Evolutionary conservation across 148 eudicot species (phyloP).

Genomic region (Polygonum maritimum): DNA sequence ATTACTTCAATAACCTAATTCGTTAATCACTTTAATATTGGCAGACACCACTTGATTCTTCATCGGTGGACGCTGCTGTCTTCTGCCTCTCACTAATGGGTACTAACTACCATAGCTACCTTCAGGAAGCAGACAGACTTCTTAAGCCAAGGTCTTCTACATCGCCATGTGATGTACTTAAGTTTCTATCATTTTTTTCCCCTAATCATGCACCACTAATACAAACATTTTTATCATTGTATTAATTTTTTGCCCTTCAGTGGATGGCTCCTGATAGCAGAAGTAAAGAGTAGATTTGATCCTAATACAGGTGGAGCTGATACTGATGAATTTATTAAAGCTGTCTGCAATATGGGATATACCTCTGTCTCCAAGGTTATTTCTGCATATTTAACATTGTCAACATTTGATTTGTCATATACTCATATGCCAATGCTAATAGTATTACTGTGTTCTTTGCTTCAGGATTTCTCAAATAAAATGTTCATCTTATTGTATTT

Average conservation of each 20-base stretch:
- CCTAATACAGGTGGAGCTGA: constrained; percentile 87
- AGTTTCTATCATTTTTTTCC: not conserved
- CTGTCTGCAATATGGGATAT: constrained; percentile 72
- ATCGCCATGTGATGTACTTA: not conserved
- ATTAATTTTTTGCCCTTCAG: constrained; percentile 22
- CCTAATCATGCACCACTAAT: not conserved
- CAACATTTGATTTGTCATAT: too few species aligned
- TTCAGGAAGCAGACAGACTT: constrained; percentile 82
- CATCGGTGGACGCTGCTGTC: constrained; percentile 75
- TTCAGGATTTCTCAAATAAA: constrained; percentile 89
- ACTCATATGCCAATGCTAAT: not conserved
- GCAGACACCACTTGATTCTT: constrained; percentile 82
- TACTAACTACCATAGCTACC: constrained; percentile 62
- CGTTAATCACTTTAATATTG: constrained; percentile 11
- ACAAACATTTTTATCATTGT: not conserved
- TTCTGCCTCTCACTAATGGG: constrained; percentile 98
- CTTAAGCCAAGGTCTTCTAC: constrained; percentile 58
- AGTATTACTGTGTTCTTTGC: not conserved
- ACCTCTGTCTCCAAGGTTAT: constrained; percentile 44
- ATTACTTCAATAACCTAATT: not conserved
- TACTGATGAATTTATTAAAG: constrained; percentile 53
- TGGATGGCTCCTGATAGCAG: constrained; percentile 97
- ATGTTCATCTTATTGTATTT: constrained; percentile 77
- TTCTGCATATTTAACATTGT: not conserved
- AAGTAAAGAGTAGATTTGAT: constrained; percentile 93